Percentiles rank a stretch among this genome's conserved stretches.
These are phyloP conservation scores for Phytophthora ramorum DNA, from an alignment of 352 stramenopile genomes.

Conservation along the genomic window DNA sequence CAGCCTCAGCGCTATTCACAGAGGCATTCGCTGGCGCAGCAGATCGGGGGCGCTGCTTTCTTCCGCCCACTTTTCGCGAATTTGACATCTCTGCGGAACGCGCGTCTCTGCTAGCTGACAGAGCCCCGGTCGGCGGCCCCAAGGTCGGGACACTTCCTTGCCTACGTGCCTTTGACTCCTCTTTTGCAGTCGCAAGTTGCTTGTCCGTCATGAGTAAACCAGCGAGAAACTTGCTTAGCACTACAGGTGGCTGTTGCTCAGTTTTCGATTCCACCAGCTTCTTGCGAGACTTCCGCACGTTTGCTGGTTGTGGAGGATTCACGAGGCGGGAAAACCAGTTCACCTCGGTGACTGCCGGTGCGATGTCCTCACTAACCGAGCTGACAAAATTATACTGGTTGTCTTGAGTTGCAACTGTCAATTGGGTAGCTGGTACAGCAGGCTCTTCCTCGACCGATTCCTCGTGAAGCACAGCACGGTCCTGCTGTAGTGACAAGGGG, in stretches of 20 bases:
- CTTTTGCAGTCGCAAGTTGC: constrained; percentile 33
- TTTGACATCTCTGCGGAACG: constrained; percentile 15
- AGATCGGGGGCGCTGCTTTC: constrained; percentile 18
- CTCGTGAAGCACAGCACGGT: not conserved
- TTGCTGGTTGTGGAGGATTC: constrained; percentile 14
- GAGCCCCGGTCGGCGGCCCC: constrained; percentile 11
- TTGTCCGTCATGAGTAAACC: constrained; percentile 47
- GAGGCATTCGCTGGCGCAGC: constrained; percentile 9
- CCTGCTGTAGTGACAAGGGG: not conserved
- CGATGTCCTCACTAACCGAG: not conserved
- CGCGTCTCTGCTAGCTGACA: not conserved
- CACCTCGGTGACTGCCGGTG: not conserved
- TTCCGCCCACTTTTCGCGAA: constrained; percentile 1
- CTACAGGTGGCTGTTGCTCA: not conserved
- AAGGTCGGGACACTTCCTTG: constrained; percentile 48
- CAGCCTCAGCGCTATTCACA: constrained; percentile 3
- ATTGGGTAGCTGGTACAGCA: not conserved
- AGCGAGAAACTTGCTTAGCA: constrained; percentile 39
- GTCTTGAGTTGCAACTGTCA: constrained; percentile 12
- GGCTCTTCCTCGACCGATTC: constrained; percentile 3
- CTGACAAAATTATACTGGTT: constrained; percentile 31
- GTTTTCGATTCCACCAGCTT: constrained; percentile 22
- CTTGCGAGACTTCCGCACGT: constrained; percentile 18
- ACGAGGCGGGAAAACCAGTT: constrained; percentile 38
- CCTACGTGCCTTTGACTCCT: constrained; percentile 44